Percentiles rank a stretch among this genome's conserved stretches.
These are phyloP conservation scores for Xylaria multiplex DNA, from an alignment of 2,329 filamentous ascomycete genomes.

Conservation along the genomic window DNA sequence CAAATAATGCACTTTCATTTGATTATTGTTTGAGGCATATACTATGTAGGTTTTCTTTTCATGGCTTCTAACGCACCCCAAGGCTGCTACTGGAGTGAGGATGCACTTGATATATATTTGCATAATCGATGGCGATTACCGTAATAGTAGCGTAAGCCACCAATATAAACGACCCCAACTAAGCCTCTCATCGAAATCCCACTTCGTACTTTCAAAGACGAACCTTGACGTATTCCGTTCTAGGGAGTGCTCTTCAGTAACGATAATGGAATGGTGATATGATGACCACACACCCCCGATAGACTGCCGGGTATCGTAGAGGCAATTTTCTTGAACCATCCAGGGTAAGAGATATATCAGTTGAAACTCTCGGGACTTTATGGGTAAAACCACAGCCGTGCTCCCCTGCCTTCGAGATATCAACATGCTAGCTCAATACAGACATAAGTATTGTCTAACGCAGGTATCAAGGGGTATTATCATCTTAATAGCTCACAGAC, in stretches of 20 bases:
- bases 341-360: not conserved
- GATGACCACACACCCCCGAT: not conserved
- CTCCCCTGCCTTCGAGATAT: not conserved
- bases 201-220: not conserved
- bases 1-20: not conserved
- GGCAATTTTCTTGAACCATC: not conserved
- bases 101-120: not conserved
- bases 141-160: not conserved
- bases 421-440: not conserved
- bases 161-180: not conserved
- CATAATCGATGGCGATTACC: too few relatives aligned
- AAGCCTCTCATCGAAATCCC: too few relatives aligned
- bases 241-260: not conserved
- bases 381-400: not conserved
- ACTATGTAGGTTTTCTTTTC: constrained; percentile 1
- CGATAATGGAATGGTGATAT: not conserved
- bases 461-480: not conserved
- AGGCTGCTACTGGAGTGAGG: not conserved
- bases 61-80: not conserved
- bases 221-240: not conserved
- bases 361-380: not conserved
- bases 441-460: not conserved
- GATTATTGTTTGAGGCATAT: not conserved
- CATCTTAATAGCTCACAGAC: not conserved
- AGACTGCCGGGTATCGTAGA: not conserved